Conservation (phyloP, 352 stramenopile species). For the Pythium myriotylum region DNA sequence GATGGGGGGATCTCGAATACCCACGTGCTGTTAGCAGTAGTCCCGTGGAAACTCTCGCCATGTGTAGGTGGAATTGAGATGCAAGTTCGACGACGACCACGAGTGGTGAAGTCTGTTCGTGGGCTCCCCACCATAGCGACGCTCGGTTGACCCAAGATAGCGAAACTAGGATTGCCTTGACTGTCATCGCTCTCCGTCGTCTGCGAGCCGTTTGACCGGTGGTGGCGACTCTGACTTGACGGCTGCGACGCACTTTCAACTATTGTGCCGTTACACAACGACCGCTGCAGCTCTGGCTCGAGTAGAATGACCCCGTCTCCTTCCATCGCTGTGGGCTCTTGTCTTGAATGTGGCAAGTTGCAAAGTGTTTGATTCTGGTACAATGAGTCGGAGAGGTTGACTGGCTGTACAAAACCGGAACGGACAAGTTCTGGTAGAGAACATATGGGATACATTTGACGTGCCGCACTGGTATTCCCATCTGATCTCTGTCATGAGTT, state of each 20-base stretch:
- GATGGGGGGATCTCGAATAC: neutral
- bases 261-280: neutral
- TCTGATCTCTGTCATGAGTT: too few relatives aligned
- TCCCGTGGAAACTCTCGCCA: neutral
- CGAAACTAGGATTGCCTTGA: neutral
- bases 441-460: too few relatives aligned
- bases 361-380: neutral
- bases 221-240: neutral
- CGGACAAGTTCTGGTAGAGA: too few relatives aligned
- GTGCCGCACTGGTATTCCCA: too few relatives aligned
- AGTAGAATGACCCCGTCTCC: neutral
- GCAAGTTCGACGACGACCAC: neutral
- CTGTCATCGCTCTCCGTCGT: neutral
- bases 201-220: neutral
- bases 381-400: neutral
- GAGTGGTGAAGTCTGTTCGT: constrained; percentile 6
- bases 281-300: neutral
- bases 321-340: neutral
- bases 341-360: neutral
- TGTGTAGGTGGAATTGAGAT: neutral
- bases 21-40: neutral
- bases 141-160: too few relatives aligned
- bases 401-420: too few relatives aligned
- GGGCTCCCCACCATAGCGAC: constrained; percentile 3
- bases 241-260: neutral